Evolutionary conservation across 805 yeast genomes (phyloP).

Genomic region (Wickerhamiella spandovensis): DNA sequence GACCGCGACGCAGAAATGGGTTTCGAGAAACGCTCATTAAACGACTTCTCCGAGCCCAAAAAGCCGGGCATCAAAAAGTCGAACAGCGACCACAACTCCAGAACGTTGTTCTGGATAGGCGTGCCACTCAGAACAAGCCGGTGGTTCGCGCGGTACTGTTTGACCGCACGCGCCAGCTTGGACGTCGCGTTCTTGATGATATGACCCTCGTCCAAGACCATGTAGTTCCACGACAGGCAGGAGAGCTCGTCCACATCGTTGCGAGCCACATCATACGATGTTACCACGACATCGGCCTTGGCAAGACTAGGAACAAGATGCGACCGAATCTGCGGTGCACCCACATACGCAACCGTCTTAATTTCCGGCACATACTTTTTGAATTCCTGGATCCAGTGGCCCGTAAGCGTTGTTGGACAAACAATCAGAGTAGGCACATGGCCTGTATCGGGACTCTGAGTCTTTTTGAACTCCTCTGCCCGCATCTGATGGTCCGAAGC

Average conservation of each 20-base stretch:
- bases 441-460: constrained; percentile 52
- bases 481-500: constrained; percentile 90
- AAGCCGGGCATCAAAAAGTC: constrained; percentile 99
- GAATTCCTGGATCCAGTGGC: constrained; percentile 97
- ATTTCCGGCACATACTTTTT: constrained; percentile 80
- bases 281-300: constrained; percentile 71
- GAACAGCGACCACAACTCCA: constrained; percentile 94
- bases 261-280: constrained; percentile 92
- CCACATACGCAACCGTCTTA: constrained; percentile 76
- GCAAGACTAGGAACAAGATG: constrained; percentile 32
- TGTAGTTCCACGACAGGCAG: constrained; percentile 66
- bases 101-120: constrained; percentile 93
- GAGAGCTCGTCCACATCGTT: constrained; percentile 65
- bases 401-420: constrained; percentile 96
- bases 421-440: constrained; percentile 73
- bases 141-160: constrained; percentile 71
- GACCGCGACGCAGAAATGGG: constrained; percentile 92
- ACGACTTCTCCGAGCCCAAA: constrained; percentile 84
- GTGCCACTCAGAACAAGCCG: constrained; percentile 89
- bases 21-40: constrained; percentile 92
- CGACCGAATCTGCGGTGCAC: constrained; percentile 67
- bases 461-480: constrained; percentile 47
- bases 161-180: constrained; percentile 79
- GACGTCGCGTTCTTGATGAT: constrained; percentile 86
- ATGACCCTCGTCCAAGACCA: constrained; percentile 96